These are phyloP conservation scores for Exobasidium rhododendri DNA, from an alignment of 1,284 basidiomycete species.

Conservation along the genomic window DNA sequence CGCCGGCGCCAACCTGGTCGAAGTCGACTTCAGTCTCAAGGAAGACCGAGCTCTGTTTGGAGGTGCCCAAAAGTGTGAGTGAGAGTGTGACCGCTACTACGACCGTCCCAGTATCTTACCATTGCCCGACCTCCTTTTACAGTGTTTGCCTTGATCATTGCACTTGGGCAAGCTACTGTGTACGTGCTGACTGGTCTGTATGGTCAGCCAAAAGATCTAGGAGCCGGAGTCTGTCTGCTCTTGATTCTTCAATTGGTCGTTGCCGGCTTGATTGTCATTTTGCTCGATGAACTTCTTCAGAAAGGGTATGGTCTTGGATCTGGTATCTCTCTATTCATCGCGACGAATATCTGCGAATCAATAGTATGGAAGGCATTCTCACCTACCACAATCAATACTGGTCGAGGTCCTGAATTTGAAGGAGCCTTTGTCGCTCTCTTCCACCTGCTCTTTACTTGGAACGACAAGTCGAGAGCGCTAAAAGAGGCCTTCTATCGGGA, in stretches of 20 bases:
- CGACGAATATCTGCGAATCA: constrained; percentile 98
- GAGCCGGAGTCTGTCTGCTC: constrained; percentile 89
- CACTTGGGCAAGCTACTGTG: constrained; percentile 93
- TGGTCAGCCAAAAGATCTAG: constrained; percentile 86
- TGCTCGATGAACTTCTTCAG: constrained; percentile 96
- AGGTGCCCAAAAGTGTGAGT: constrained; percentile 91
- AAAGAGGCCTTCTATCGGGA: constrained; percentile 98
- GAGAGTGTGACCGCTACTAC: too few relatives aligned
- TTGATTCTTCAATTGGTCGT: constrained; percentile 93
- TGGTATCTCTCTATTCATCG: constrained; percentile 97
- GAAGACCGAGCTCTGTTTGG: constrained; percentile 94
- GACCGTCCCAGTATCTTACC: background rate
- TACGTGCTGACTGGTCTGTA: constrained; percentile 97
- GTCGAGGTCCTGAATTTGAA: constrained; percentile 96
- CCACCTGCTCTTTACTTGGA: constrained; percentile 97
- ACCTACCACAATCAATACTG: constrained; percentile 95
- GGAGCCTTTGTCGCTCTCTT: constrained; percentile 93
- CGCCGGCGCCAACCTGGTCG: constrained; percentile 93
- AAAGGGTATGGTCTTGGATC: constrained; percentile 98
- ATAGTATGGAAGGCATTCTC: constrained; percentile 99
- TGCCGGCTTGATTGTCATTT: constrained; percentile 91
- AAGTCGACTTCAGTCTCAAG: constrained; percentile 94
- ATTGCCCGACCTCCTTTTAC: constrained; percentile 16
- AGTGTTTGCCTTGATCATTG: constrained; percentile 96
- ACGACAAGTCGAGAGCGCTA: constrained; percentile 93